These are phyloP conservation scores for Cupressus sempervirens DNA, from an alignment of 75 land plant genomes.

Conservation along the genomic window DNA sequence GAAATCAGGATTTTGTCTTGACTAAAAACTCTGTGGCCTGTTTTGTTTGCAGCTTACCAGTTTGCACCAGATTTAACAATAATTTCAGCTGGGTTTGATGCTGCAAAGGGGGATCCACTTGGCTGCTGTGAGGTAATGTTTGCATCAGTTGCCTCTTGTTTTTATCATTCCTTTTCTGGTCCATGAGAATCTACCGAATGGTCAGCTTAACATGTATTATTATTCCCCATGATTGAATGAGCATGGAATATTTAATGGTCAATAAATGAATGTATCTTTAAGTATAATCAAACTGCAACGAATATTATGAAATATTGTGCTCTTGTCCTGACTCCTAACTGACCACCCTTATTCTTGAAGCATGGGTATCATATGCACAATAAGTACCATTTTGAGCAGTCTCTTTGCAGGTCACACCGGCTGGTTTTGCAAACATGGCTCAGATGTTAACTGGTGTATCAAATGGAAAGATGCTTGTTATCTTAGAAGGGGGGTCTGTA, in stretches of 20 bases:
- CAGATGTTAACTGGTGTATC: slow-evolving; percentile 60
- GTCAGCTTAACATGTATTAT: neutral
- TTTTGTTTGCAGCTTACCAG: slow-evolving; percentile 47
- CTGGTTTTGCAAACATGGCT: slow-evolving; percentile 87
- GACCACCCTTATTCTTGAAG: neutral
- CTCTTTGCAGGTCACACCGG: slow-evolving; percentile 71
- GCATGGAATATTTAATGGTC: neutral
- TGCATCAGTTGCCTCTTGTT: neutral
- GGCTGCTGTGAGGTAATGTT: slow-evolving; percentile 88
- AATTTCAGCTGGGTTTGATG: slow-evolving; percentile 98
- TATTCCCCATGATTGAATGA: neutral
- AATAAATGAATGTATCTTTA: neutral
- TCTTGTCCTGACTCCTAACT: neutral
- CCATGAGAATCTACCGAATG: neutral
- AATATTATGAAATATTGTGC: neutral
- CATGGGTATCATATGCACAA: neutral
- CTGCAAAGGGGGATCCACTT: slow-evolving; percentile 94
- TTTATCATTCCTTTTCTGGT: neutral
- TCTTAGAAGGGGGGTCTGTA: slow-evolving; percentile 90
- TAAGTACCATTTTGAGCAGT: neutral
- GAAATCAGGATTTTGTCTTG: neutral
- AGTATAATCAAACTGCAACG: neutral
- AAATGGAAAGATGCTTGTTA: slow-evolving; percentile 78
- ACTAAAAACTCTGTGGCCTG: neutral
- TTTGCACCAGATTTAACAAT: slow-evolving; percentile 87